Percentiles rank a stretch among this genome's conserved stretches.
These are phyloP conservation scores for Chalciporus sphaerocephalus DNA, from an alignment of 768 basidiomycete genomes.

Conservation along the genomic window DNA sequence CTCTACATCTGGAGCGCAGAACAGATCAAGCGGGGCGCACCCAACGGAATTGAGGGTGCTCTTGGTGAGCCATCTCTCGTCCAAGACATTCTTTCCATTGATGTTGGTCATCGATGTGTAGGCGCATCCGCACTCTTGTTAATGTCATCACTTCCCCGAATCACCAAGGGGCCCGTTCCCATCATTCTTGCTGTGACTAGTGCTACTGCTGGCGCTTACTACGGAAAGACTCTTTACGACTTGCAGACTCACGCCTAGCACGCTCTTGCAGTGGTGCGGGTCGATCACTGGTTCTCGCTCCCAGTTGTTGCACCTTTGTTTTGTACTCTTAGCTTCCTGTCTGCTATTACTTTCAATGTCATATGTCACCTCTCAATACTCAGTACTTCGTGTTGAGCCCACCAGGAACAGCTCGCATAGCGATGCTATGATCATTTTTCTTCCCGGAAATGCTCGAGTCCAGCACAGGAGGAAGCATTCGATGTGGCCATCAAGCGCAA, in stretches of 20 bases:
- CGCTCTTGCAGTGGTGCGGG: background rate
- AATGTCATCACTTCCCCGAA: constrained; percentile 69
- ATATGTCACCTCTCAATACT: background rate
- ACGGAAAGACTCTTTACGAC: constrained; percentile 54
- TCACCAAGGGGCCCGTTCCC: constrained; percentile 72
- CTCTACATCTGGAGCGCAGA: constrained; percentile 79
- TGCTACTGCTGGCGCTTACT: constrained; percentile 59
- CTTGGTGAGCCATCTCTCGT: constrained; percentile 48
- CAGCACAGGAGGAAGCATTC: too few relatives aligned
- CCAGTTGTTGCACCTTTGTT: background rate
- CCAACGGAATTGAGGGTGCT: constrained; percentile 74
- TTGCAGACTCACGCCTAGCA: constrained; percentile 22
- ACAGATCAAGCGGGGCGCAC: constrained; percentile 64
- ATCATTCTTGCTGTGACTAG: constrained; percentile 58
- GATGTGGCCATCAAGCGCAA: constrained; percentile 3
- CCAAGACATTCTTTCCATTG: background rate
- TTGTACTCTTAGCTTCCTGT: constrained; percentile 12
- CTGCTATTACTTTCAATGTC: background rate
- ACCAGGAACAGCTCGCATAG: too few relatives aligned
- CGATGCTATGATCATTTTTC: too few relatives aligned
- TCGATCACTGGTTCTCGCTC: background rate
- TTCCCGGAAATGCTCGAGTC: too few relatives aligned
- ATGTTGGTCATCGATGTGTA: constrained; percentile 22
- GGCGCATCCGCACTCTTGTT: constrained; percentile 75
- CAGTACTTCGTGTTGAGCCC: too few relatives aligned